Conservation (phyloP, 2,329 filamentous ascomycete genomes). For the Bisporella sp. region DNA sequence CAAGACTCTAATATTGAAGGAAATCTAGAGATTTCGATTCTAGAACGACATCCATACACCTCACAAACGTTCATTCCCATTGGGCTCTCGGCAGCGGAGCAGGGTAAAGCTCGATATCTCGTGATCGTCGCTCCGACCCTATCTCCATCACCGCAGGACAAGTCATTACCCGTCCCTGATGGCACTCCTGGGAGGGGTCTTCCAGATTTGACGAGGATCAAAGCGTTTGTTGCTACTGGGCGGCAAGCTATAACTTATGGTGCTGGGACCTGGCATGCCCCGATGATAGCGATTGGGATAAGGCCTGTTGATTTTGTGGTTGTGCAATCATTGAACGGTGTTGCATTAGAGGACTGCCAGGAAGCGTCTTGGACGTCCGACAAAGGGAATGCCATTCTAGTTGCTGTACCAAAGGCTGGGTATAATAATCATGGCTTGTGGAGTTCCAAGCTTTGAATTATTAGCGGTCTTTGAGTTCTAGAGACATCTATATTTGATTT, state of each 20-base stretch:
- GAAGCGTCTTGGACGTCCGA: constrained; percentile 44
- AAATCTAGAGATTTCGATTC: constrained; percentile 60
- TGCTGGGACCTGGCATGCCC: constrained; percentile 88
- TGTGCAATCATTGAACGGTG: constrained; percentile 80
- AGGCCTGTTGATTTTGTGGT: constrained; percentile 78
- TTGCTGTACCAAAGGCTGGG: constrained; percentile 12
- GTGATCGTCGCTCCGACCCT: constrained; percentile 83
- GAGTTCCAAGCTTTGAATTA: background rate
- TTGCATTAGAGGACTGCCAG: constrained; percentile 80
- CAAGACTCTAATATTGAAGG: constrained; percentile 16
- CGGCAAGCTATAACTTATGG: constrained; percentile 87
- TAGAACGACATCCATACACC: constrained; percentile 91
- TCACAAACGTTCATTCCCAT: constrained; percentile 89
- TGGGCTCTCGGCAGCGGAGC: constrained; percentile 39
- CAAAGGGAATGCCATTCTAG: constrained; percentile 7
- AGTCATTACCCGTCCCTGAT: constrained; percentile 35
- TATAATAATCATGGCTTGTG: background rate
- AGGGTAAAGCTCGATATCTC: constrained; percentile 54
- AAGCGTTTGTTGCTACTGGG: constrained; percentile 72
- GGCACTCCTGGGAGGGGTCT: constrained; percentile 30
- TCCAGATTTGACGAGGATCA: constrained; percentile 64
- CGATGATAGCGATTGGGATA: constrained; percentile 80
- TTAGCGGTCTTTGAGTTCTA: background rate
- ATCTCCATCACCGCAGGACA: constrained; percentile 33
- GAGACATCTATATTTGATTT: too few species aligned